Base-by-base conservation (phyloP, 1,139 yeast species). In the Yamadazyma dendronema region DNA sequence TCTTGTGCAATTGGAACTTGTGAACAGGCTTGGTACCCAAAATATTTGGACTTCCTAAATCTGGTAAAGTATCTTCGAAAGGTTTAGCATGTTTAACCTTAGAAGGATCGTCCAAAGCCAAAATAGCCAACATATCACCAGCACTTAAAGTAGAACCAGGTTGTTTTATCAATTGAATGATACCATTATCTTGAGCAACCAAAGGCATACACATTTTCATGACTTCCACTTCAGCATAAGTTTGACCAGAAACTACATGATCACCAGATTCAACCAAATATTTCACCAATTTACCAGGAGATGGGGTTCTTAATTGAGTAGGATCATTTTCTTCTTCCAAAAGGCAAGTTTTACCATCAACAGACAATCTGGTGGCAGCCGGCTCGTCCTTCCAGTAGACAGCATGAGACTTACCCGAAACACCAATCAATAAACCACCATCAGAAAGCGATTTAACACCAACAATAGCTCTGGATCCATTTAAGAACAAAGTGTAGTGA, bases 181-280 rank as follows among this genome's bases (percentile, higher is more conserved):
- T 72, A 74, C 99, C 99, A 56, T 86, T 84, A 62, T 90, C 98
- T 62, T 81, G 88, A 24, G 97, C 92, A 55, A 88, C 72, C 56
- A 90, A 74, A 36, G 95, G 95, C 94, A 86, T 86, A 62, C 86
- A 84, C 97, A 90, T 90, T 67, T 92, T 92, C 99, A 92, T 92
- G 50, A 92, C 98, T 70, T 92, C 99, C 41, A 92, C 96, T 68
- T 92, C 98, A 32, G 98, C 98, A 57, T 80, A 94, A 32, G 97
- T 81, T 67, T 92, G 96, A 43, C 98, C 98, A 43, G 95, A 82
- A 44, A 67, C 68, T 52, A 92, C 79, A 55, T 90, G 97, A 49
- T 92, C 98, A 49, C 98, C 98, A 53, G 85, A 85, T 58, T 92
- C 97, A 44, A 92, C 95, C 53, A 92, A 74, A 63, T 81, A 94